Evolutionary conservation across 2,329 filamentous ascomycete species (phyloP), one percentile per base, ranked within the genome.

Genomic region (Penicillium sp.): DNA sequence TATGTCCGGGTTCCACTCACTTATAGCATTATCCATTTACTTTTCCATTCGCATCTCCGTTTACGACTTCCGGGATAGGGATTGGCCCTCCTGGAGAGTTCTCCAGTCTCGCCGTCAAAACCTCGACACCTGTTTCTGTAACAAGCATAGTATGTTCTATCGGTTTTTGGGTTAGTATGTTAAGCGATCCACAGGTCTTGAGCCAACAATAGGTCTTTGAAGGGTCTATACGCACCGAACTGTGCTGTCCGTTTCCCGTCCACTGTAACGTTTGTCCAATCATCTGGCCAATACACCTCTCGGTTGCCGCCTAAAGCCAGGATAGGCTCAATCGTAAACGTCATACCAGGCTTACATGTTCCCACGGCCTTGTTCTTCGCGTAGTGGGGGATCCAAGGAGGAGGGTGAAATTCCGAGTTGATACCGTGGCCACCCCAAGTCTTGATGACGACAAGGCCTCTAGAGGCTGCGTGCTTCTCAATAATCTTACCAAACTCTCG

Each of bases 321-420:
- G 87, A 96, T 96, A 21, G 90, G 90, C 72, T 96, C 90, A 54
- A 96, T 95, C 0, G 90, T 96, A 63, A 96, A 96, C 43, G 88
- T 93, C 88, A 95, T 94, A 29, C 90, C 90, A 0, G 87, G 82
- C 72, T 95, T 95, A 57, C 88, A 91, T 63, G 84, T 81, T 42
- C 90, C 90, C 1, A 94, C 84, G 0, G 88, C 87, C 78, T 95
- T 96, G 72, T 95, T 96, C 76, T 94, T 95, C 47, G 84, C 88
- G 64, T 96, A 96, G 69, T 96, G 90, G 5, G 90, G 90, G 37
- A 96, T 84, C 66, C 91, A 95, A 1, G 90, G 90, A 29, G 88
- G 82, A 68, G 83, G 85, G 68, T 96, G 90, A 76, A 96, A 96
- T 34, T 93, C 76, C 47, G 80, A 82, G 71, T 94, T 91, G 70